Base-by-base conservation (phyloP, 176 grass and related monocot genomes). In the Ensete glaucum region DNA sequence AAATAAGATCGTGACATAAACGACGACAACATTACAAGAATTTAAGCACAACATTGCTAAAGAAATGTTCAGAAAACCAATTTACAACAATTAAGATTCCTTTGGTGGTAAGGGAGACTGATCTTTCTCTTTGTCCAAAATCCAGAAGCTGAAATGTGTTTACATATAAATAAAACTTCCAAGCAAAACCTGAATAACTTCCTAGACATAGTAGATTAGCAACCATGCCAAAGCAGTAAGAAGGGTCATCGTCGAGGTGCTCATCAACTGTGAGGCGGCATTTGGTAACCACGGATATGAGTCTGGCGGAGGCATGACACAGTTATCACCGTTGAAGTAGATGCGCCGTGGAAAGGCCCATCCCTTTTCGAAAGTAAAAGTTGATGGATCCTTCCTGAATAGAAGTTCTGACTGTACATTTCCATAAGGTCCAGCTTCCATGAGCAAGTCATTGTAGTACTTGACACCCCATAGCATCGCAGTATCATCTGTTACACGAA, bases 381-480 rank as follows among this genome's bases (percentile, higher is more conserved):
- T 57, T 74, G 72, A 26, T 19, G 72, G 54, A 29, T 74, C 72
- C 72, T 74, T 74, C 53, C 7, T 54, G 72, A 74, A 56, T 27
- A 74, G 72, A 27, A 74, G 10, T 29, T 74, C 72, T 8, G 72
- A 74, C 22, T 74, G 72, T 19, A 74, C 72, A 34, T 74, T 74
- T 29, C 72, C 72, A n/a, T 74, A 74, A 27, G 72, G 72, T 43
- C 72, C 72, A 29, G 72, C 72, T 74, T 74, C 4, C 72, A 74
- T 74, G 23, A 74, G 72, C 2, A 74, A 56, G 72, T 74, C 72
- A 74, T 74, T 74, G 53, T 74, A 74, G 72, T 16, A 74, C 21
- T 74, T 74, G 12, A 74, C 72, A 57, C 72, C 72, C 72, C 72
- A 74, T 16, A 74, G 72, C 72, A 74, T 74, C n/a, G 72, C 72